Base-by-base conservation (phyloP, 257 asterid species). In the Nicotiana tabacum region DNA sequence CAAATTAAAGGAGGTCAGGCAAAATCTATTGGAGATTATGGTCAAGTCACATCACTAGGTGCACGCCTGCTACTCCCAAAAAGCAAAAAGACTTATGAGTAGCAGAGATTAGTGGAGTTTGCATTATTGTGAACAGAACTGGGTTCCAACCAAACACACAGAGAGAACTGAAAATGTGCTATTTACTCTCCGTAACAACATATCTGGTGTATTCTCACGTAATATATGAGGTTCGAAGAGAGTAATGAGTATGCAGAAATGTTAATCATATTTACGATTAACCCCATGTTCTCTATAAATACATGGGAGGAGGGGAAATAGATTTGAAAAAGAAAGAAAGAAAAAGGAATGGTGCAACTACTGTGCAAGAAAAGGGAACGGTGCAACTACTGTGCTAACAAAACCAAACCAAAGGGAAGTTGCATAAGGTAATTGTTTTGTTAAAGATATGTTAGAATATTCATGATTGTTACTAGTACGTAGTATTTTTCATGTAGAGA, bases 11-110 rank as follows among this genome's bases (percentile, higher is more conserved):
- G 27, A 24, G 17, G 58, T 0, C 24, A 48, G 62, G 15, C 60
- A 72, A 74, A 74, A 48, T 29, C 80, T 74, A 56, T 4, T 85
- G 29, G 32, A 76, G 80, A 82, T 80, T 61, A 65, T 81, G 83
- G 84, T 77, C 77, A 12, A 21, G 85, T 83, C 87, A 48, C 80
- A 83, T 87, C 90, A 83, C 80, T 43, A 83, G 60, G 68, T 35
- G 86, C 90, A 87, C 84, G 90, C 88, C 53, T 80, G 18, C 21
- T 80, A 53, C 30, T 55, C 56, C 43, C n/a, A 51, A 33, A 74
- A 74, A 27, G 51, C 51, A 43, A 43, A 43, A 1, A 43, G 51
- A 27, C 24, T 48, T 9, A 68, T 12, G 27, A 57, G 15, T 29
- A 57, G 15, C 61, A 72, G 39, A 72, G 27, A 48, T 13, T 24